Percentiles rank a stretch among this genome's conserved stretches.
Evolutionary conservation across 257 asterid genomes (phyloP).

Genomic region (Penstemon eatonii): DNA sequence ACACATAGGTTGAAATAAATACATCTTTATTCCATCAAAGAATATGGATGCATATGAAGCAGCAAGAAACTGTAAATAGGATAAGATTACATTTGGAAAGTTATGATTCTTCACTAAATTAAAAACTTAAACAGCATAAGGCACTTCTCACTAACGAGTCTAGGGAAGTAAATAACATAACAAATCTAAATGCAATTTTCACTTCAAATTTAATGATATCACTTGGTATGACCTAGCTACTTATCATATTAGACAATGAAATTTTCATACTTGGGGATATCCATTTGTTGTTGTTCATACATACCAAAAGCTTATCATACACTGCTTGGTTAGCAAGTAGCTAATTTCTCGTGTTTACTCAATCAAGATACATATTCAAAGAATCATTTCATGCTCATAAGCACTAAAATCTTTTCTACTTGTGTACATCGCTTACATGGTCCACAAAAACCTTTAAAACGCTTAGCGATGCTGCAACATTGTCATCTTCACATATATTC

Average conservation of each 20-base stretch:
- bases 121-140: background rate
- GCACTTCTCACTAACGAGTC: background rate
- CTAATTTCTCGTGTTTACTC: background rate
- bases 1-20: background rate
- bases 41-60: slow-evolving; percentile 1
- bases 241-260: background rate
- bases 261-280: slow-evolving; percentile 11
- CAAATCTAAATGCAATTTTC: background rate
- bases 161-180: background rate
- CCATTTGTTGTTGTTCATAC: background rate
- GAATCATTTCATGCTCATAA: background rate
- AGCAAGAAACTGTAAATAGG: background rate
- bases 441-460: background rate
- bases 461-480: background rate
- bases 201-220: slow-evolving; percentile 10
- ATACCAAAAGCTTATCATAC: background rate
- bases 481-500: background rate
- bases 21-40: slow-evolving; percentile 10
- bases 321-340: background rate
- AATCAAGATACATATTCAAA: background rate
- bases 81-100: background rate
- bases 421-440: slow-evolving; percentile 4
- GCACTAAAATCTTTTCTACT: background rate
- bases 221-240: slow-evolving; percentile 3
- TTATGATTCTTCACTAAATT: background rate